A percentile compares a stretch with the other conserved stretches of the same genome.
These are phyloP conservation scores for Trichocomaceae sp. DNA, from an alignment of 2,329 filamentous ascomycete genomes.

Conservation along the genomic window DNA sequence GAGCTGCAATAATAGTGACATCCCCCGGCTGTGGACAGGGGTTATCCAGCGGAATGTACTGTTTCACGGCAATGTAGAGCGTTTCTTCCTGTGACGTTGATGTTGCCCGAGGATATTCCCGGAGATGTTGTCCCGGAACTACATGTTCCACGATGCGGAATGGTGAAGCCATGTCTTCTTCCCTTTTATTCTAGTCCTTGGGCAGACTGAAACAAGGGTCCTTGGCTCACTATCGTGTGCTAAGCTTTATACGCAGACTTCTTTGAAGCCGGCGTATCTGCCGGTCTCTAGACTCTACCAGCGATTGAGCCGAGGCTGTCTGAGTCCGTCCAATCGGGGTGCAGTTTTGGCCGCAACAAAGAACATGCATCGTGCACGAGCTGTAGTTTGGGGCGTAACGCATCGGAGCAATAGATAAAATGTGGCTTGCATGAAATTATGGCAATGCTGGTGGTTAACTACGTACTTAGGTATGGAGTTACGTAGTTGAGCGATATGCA, in stretches of 20 bases:
- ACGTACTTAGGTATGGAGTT: background rate
- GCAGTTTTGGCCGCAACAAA: background rate
- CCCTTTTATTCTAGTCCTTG: too few relatives aligned
- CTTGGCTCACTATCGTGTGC: background rate
- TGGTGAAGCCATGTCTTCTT: conserved; percentile 2
- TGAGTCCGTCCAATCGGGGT: background rate
- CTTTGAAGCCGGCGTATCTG: background rate
- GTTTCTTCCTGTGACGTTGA: conserved; percentile 66
- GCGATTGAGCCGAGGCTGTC: background rate
- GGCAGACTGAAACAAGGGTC: too few relatives aligned
- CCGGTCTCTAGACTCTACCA: conserved; percentile 1
- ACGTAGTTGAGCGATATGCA: too few relatives aligned
- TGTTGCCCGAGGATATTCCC: conserved; percentile 72
- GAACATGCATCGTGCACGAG: too few relatives aligned
- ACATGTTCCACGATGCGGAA: conserved; percentile 64
- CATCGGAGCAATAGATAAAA: background rate
- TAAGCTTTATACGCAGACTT: background rate
- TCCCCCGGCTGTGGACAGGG: conserved; percentile 62
- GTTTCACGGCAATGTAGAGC: conserved; percentile 70
- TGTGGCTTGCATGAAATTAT: background rate
- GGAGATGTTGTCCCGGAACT: conserved; percentile 67
- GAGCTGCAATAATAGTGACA: conserved; percentile 76
- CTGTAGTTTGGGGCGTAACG: background rate
- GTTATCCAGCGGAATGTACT: conserved; percentile 75
- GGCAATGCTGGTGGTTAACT: background rate